These are phyloP conservation scores for Adansonia digitata DNA, from an alignment of 345 rosid genomes.

Conservation along the genomic window DNA sequence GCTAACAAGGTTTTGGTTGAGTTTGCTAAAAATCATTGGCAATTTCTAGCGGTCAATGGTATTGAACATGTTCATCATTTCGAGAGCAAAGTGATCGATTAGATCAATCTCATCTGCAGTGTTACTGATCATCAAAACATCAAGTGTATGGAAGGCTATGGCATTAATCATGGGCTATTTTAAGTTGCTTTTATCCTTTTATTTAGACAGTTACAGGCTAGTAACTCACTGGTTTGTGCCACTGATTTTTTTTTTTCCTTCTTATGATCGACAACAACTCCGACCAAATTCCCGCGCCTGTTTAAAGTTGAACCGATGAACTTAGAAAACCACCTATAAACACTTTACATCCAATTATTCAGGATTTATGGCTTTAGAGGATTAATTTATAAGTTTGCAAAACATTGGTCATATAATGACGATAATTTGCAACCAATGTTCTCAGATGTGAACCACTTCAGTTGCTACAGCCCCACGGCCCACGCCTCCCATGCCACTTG, in stretches of 20 bases:
- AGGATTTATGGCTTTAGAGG: neutral
- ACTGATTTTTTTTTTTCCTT: too few relatives aligned
- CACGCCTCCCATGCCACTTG: neutral
- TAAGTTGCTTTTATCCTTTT: neutral
- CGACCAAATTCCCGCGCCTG: too few relatives aligned
- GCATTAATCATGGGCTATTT: neutral
- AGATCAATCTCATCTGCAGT: neutral
- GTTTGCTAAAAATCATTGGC: neutral
- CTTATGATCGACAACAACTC: too few relatives aligned
- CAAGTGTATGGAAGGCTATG: neutral
- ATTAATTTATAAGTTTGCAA: neutral
- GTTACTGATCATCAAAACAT: neutral
- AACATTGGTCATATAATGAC: too few relatives aligned
- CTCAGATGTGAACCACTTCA: neutral
- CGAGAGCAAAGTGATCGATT: neutral
- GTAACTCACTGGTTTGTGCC: too few relatives aligned
- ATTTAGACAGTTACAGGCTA: neutral
- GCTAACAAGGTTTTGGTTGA: constrained; percentile 23
- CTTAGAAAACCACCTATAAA: too few relatives aligned
- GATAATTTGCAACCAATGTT: too few relatives aligned
- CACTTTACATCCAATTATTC: too few relatives aligned
- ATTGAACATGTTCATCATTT: neutral
- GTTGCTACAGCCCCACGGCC: too few relatives aligned
- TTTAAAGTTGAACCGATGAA: too few relatives aligned
- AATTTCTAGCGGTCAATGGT: neutral